Evolutionary conservation across 495 filamentous ascomycete genomes (phyloP), one percentile per base, ranked within the genome.

Genomic region (Rhizodiscina lignyota): DNA sequence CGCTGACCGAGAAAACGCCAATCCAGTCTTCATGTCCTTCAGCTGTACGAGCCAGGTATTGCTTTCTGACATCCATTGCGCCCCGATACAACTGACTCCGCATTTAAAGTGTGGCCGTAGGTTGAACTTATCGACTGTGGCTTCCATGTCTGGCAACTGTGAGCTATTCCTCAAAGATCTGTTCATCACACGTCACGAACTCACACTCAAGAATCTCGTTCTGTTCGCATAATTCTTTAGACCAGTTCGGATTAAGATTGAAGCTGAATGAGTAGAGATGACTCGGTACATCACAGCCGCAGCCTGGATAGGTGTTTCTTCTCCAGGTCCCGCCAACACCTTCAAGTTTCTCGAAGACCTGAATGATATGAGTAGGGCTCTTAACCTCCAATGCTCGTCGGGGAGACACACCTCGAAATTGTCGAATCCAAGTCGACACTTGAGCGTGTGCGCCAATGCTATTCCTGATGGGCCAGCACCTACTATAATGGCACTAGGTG

Each of bases 51-150:
- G 48, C 53, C 52, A 57, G 18, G 35, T 34, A 2, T 21, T 30
- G 18, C 44, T 33, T 0, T 50, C 35, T 3, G 38, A 27, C 13
- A 48, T 28, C 58, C 58, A 61, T 1, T 1, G 34, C 0, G 54
- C 48, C 17, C 40, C 38, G 5, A 43, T 5, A 23, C 51, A 53
- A 31, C 47, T 43, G 8, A 49, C 35, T 0, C 5, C 4, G 13
- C 41, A 37, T 1, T 46, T 34, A 4, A 60, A 39, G 30, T 57
- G 55, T 18, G 35, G 18, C 2, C 42, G 39, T 2, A 62, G 34
- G 17, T 48, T 38, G 34, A 52, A 58, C 42, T 52, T 58, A 23
- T 56, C 48, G 1, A 54, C 53, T 2, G 54, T 58, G 2, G 11
- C 22, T 27, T 58, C 46, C 44, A 61, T 50, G 24, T 61, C 47